A percentile compares a stretch with the other conserved stretches of the same genome.
Conservation (phyloP, 2,329 filamentous ascomycete genomes). For the Colletotrichum lini region DNA sequence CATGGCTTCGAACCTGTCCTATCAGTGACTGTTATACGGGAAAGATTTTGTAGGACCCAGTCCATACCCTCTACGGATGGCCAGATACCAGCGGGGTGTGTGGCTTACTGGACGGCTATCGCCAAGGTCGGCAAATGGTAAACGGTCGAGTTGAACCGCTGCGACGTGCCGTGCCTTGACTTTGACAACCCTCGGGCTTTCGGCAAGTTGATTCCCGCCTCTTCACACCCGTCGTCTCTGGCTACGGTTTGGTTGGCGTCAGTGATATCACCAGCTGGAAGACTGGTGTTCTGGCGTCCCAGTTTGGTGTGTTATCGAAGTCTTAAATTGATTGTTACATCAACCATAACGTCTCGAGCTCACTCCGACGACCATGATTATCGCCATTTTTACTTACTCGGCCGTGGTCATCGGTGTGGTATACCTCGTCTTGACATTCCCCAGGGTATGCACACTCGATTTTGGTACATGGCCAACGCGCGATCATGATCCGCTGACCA, state of each 20-base stretch:
- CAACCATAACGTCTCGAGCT: neutral
- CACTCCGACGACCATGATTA: neutral
- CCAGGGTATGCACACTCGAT: constrained; percentile 44
- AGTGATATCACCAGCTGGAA: neutral
- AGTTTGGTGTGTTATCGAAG: too few relatives aligned
- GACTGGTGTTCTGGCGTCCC: too few relatives aligned
- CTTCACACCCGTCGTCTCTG: too few relatives aligned
- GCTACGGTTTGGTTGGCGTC: too few relatives aligned
- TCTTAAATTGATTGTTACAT: too few relatives aligned
- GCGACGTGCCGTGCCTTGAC: too few relatives aligned
- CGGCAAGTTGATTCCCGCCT: neutral
- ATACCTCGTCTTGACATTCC: constrained; percentile 48
- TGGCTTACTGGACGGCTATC: constrained; percentile 32
- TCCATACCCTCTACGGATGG: neutral
- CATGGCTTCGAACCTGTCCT: neutral
- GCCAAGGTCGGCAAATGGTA: constrained; percentile 45
- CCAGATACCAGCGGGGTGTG: constrained; percentile 11
- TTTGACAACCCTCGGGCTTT: constrained; percentile 2
- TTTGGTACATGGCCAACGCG: neutral
- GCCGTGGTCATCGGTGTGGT: constrained; percentile 44
- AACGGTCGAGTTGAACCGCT: constrained; percentile 20
- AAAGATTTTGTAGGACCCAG: neutral
- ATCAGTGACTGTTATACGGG: neutral
- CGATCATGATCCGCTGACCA: neutral
- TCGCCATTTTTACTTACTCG: constrained; percentile 40